Base-by-base conservation (phyloP, 345 rosid species). In the Lepidium aucheri region DNA sequence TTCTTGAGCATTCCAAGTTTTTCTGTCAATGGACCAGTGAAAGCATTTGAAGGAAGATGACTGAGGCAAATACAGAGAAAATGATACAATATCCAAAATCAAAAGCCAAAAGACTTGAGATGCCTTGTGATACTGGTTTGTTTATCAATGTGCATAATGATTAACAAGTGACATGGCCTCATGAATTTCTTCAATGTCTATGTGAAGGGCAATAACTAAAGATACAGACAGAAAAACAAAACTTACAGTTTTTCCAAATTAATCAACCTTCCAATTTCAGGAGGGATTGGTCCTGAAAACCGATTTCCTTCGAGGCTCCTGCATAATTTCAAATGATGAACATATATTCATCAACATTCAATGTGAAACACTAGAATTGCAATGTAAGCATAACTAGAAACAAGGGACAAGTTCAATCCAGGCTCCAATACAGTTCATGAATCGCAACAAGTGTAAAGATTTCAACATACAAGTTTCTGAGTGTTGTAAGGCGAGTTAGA, bases 301-400 rank as follows among this genome's bases (percentile, higher is more conserved):
- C 0, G 65, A 77, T 89, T 92, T 49, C 95, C 98, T 83, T 92
- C 96, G 6, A 89, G 78, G 70, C 88, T 89, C 86, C 96, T 89
- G 81, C 68, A 33, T 50, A 63, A 74, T 40, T 40, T 16, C 34
- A 57, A 7, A 45, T 35, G 43, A 67, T 55, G 14, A 26, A 16
- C 34, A 28, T 53, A 47, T 5, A 28, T 59, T 55, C 30, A 22
- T 2, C 10, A 26, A 28, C 52, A 55, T 38, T n/a, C 4, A 0
- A 14, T n/a, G n/a, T n/a, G n/a, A n/a, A n/a, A n/a, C n/a, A n/a
- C n/a, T n/a, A n/a, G n/a, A n/a, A n/a, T n/a, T n/a, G n/a, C n/a
- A n/a, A n/a, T n/a, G n/a, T 38, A 43, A 42, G 16, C 39, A 44
- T 24, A 28, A 60, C 6, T 18, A 30, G 32, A 34, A 26, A 39